Base-by-base conservation (phyloP, 1,284 basidiomycete species). In the Dichomitus squalens region DNA sequence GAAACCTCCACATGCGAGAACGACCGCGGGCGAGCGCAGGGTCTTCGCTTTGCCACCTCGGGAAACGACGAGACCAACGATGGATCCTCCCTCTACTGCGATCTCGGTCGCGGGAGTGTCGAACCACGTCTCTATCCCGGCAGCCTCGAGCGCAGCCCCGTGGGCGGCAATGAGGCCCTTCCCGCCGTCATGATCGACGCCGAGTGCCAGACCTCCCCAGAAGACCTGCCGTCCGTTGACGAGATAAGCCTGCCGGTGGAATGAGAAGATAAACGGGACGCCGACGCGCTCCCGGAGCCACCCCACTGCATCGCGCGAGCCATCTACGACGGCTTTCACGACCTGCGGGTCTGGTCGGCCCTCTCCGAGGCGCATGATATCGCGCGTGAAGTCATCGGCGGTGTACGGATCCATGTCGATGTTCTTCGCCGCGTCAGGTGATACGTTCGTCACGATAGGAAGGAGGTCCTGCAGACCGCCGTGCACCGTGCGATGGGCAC, bases 101-200 rank as follows among this genome's bases (percentile, higher is more conserved):
- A 88, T 69, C 52, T 75, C 72, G 7, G 79, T 46, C 6, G 81
- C 84, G 9, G 75, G 76, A 6, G 80, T 74, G 35, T 84, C 71
- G 64, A 83, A 87, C 83, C 82, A 84, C 4, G 79, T 73, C 41
- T 82, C 72, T 3, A 88, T 76, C 0, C 82, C 81, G 4, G 76
- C 79, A 43, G 75, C 71, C 48, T 71, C 64, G 53, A 88, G 73
- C 1, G 81, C 80, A n/a, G 64, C 68, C 39, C 76, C 76, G 68
- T 87, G 82, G 3, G 84, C 79, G 35, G 67, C 73, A 57, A 88
- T 85, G n/a, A 88, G 70, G 1, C 87, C 86, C 66, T 88, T 88
- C 7, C 87, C 86, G 3, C 86, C 86, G 7, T 21, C 44, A 40
- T 83, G 80, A 47, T 81, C 74, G 12, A 84, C 82, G 60, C 79